These are phyloP conservation scores for Pythium aquatile DNA, from an alignment of 352 stramenopile species.

Conservation along the genomic window DNA sequence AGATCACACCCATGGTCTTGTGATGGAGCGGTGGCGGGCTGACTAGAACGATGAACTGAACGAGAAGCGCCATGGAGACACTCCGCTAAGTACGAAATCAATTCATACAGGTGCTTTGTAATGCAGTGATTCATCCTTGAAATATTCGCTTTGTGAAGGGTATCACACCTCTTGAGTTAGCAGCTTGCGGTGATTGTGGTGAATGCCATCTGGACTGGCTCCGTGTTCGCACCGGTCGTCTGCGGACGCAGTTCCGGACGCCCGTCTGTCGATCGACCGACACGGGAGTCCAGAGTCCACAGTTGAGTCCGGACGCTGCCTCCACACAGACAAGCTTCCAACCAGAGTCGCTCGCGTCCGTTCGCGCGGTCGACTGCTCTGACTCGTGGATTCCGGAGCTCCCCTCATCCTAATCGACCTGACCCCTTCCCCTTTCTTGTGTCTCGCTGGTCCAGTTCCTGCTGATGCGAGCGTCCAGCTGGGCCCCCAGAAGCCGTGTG, in stretches of 20 bases:
- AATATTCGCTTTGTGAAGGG: no score
- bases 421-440: neutral
- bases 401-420: slow-evolving; percentile 2
- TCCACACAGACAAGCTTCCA: slow-evolving; percentile 1
- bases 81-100: slow-evolving; percentile 4
- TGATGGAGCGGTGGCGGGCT: neutral
- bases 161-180: no score
- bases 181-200: neutral
- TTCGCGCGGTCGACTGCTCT: neutral
- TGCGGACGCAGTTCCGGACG: neutral
- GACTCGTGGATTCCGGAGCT: neutral
- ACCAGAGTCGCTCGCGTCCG: neutral
- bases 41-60: neutral
- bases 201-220: slow-evolving; percentile 11
- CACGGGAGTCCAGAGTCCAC: neutral
- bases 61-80: neutral
- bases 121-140: no score
- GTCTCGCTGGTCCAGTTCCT: slow-evolving; percentile 6
- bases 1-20: neutral
- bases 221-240: slow-evolving; percentile 12
- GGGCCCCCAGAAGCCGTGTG: neutral
- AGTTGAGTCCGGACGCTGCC: neutral
- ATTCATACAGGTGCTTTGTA: neutral
- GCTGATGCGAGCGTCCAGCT: slow-evolving; percentile 8
- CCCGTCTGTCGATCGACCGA: slow-evolving; percentile 1